These are phyloP conservation scores for Grammothele lineata DNA, from an alignment of 768 basidiomycete species.

Conservation along the genomic window DNA sequence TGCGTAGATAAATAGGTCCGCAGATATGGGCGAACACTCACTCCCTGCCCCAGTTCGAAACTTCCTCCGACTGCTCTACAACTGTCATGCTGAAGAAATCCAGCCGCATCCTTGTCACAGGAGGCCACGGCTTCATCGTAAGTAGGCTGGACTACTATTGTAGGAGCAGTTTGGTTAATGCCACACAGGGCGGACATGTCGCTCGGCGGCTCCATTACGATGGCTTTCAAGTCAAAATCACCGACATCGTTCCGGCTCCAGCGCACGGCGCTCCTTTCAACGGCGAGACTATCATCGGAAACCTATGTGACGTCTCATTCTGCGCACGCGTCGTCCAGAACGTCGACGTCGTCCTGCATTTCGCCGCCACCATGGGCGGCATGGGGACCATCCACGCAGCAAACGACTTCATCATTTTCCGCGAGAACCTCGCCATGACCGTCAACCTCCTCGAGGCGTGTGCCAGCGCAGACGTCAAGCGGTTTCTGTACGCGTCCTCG, in stretches of 20 bases:
- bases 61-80: too few relatives aligned
- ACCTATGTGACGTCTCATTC: constrained; percentile 41
- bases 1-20: too few relatives aligned
- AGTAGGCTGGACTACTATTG: too few relatives aligned
- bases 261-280: constrained; percentile 18
- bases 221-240: constrained; percentile 38
- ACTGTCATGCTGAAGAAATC: too few relatives aligned
- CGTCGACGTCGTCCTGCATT: constrained; percentile 46
- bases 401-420: constrained; percentile 48
- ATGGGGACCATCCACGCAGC: constrained; percentile 56
- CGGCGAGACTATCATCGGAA: constrained; percentile 36
- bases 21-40: too few relatives aligned
- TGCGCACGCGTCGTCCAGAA: constrained; percentile 36
- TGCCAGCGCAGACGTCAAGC: constrained; percentile 32
- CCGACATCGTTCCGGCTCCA: constrained; percentile 31
- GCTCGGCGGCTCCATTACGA: constrained; percentile 33
- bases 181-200: constrained; percentile 46
- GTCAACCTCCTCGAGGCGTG: constrained; percentile 41
- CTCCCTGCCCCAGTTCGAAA: too few relatives aligned
- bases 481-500: constrained; percentile 53
- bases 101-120: constrained; percentile 18
- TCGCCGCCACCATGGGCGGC: constrained; percentile 61
- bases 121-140: constrained; percentile 20
- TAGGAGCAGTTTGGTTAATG: background rate
- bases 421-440: constrained; percentile 47